Base-by-base conservation (phyloP, 2,329 filamentous ascomycete genomes). In the Pseudocercospora macadamiae region DNA sequence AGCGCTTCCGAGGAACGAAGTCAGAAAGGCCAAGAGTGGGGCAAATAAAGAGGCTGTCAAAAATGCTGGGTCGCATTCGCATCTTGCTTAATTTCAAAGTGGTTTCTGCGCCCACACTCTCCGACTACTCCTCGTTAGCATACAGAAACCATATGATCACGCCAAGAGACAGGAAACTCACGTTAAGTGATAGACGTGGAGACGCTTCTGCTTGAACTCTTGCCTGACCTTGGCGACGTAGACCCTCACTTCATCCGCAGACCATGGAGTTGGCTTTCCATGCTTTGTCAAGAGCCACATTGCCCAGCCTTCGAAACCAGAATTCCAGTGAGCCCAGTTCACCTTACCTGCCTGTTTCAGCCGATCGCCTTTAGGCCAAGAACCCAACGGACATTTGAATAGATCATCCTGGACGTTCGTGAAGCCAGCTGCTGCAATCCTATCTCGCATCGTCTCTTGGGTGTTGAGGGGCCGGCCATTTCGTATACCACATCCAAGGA, bases 191-290 rank as follows among this genome's bases (percentile, higher is more conserved):
- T 60, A 60, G 12, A 60, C 56, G 32, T 60, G 58, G 21, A 60
- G 48, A 4, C 42, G 39, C 18, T 57, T 60, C 37, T 54, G 54
- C 54, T 60, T 57, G 52, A 60, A 37, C 21, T 60, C 67, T 53
- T 74, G 75, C 44, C 76, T 66, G 7, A 78, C 70, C 34, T 74
- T 69, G 2, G 77, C 75, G 18, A 79, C 69, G 54, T 76, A 78
- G 16, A 78, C 76, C 51, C 77, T 72, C 10, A 78, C 74, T 54
- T 78, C 74, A 5, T 74, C 71, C n/a, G 73, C 71, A 3, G 73
- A 74, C 76, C 76, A 79, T 1, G 71, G 73, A 6, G 75, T 58
- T 5, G 73, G 45, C 6, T 53, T 54, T 6, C 58, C 58, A 26
- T 60, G 58, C 8, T 73, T 44, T 18, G 74, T 76, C 59, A 75